Evolutionary conservation across 352 stramenopile genomes (phyloP).

Genomic region (Elongisporangium prolatum): DNA sequence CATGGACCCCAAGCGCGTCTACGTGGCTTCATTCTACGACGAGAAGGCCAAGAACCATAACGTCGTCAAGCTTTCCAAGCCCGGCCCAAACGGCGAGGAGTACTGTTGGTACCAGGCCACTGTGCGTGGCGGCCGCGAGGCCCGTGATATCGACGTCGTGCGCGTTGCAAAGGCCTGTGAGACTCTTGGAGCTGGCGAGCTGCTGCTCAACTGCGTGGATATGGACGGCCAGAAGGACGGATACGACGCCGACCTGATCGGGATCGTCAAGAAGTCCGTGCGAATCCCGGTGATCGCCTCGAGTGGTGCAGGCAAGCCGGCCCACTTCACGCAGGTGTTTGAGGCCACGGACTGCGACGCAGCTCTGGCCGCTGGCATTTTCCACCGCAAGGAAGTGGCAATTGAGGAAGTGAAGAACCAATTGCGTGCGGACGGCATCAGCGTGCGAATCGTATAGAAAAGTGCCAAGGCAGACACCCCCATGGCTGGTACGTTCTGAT

Average conservation of each 20-base stretch:
- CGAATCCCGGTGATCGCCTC: constrained; percentile 97
- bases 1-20: constrained; percentile 92
- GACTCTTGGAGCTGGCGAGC: constrained; percentile 94
- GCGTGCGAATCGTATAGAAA: constrained; percentile 35
- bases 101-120: constrained; percentile 98
- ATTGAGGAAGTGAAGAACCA: constrained; percentile 94
- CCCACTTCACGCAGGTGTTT: constrained; percentile 97
- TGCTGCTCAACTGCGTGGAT: constrained; percentile 99
- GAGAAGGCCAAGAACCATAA: constrained; percentile 48
- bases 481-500: not conserved
- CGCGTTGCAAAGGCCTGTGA: constrained; percentile 86
- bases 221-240: constrained; percentile 97
- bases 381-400: constrained; percentile 95
- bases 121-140: constrained; percentile 94
- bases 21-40: constrained; percentile 76
- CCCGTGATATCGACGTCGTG: constrained; percentile 84
- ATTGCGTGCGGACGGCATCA: constrained; percentile 71
- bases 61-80: constrained; percentile 68
- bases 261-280: constrained; percentile 83
- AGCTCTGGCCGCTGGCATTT: constrained; percentile 97
- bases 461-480: not conserved
- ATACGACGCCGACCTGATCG: constrained; percentile 66
- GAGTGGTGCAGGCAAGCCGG: constrained; percentile 91
- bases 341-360: constrained; percentile 89
- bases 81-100: constrained; percentile 90